Evolutionary conservation across 1,284 basidiomycete genomes (phyloP), one percentile per base, ranked within the genome.

Genomic region (Mycosarcoma mackinlayi): DNA sequence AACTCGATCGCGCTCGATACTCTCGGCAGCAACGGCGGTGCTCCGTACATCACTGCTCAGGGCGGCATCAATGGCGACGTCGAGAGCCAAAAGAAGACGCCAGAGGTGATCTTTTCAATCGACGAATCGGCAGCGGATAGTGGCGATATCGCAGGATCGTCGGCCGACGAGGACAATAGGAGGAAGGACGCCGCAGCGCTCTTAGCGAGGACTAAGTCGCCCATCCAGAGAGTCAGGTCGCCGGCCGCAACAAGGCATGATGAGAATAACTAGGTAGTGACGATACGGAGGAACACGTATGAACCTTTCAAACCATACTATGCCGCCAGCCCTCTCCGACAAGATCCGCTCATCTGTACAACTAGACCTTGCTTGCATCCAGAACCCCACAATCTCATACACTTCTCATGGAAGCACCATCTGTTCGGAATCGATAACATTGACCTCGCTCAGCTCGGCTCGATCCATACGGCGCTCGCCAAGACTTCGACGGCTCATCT

Each of bases 51-150:
- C 41, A 48, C 55, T 10, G 45, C 51, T 10, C 61, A 64, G n/a
- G 67, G 61, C 14, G 67, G 61, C 24, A 23, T 53, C 6, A 41
- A 46, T 8, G 68, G 59, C 19, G 68, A 70, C 41, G 60, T 60
- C 0, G 67, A 70, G 24, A 49, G 47, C 6, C 67, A 70, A 35
- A 71, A 71, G 51, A 30, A 34, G 11, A 42, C 6, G n/a, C 62
- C 57, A n/a, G 69, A 71, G 11, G 58, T 71, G 16, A 58, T 71
- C 30, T 71, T 71, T 37, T 42, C 51, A 4, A 62, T 71, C 30
- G 68, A 71, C 31, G 62, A 61, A 13, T 49, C 37, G 8, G 27
- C 50, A 0, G 23, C 54, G 1, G 68, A 62, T n/a, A n/a, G 14
- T 0, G 54, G 53, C 2, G 67, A 70, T 40, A 45, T 60, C 39